Base-by-base conservation (phyloP, 2,329 filamentous ascomycete genomes). In the Colletotrichum liaoningense region DNA sequence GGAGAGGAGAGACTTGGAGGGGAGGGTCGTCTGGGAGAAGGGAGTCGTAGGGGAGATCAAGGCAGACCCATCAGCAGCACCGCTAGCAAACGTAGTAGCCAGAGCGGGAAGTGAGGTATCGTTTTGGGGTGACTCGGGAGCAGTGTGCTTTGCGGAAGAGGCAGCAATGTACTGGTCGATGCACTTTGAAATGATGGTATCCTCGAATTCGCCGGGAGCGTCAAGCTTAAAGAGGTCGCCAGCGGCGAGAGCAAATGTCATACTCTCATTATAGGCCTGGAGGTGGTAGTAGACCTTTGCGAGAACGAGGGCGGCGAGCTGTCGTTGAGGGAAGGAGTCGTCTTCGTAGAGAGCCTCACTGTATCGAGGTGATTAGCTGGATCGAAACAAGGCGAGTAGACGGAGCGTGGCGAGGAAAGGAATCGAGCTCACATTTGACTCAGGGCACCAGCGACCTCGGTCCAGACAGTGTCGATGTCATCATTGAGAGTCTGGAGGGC, bases 201-300 rank as follows among this genome's bases (percentile, higher is more conserved):
- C 95, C 84, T 99, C 97, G 80, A 98, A 99, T 86, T 99, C 97
- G 84, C 95, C 94, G 65, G 94, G 93, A 67, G 93, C 90, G 80
- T 98, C 94, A 77, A 98, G 90, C 86, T 97, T 94, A 88, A 99
- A 98, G 63, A 98, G 92, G 81, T 98, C 94, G 74, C 97, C 97
- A 28, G 97, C 95, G 72, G 95, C 95, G 58, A 99, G 91, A 76
- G 97, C 97, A 84, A 99, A 98, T 65, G 94, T 94, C 96, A 99
- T 98, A 84, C 96, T 98, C 87, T 99, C 97, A 82, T 98, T 97
- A 87, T 99, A 99, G 83, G 97, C 97, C 85, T 98, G 95, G 66
- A 99, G 92, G 82, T 99, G 97, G 82, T 98, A 99, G 87, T 98
- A 99, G 77, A 98, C 95, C 89, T 99, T 99, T 78, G 97, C 94